Evolutionary conservation across 2,329 filamentous ascomycete species (phyloP).

Genomic region (Colletotrichum orchidophilum): DNA sequence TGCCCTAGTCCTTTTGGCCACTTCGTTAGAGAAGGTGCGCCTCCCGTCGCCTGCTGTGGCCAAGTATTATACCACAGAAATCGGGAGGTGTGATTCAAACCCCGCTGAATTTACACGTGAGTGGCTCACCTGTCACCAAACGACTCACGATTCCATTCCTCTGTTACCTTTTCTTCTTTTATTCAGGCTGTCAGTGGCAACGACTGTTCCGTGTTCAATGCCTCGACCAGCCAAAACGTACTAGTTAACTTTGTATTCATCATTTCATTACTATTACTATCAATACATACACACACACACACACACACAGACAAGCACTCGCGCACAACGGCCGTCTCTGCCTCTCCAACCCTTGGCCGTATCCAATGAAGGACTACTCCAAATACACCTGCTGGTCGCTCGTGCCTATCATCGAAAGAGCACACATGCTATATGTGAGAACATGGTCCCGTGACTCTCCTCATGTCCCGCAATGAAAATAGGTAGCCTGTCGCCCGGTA

Average conservation of each 20-base stretch:
- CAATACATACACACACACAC: slow-evolving; percentile 28
- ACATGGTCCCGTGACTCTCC: neutral
- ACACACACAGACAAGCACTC: slow-evolving; percentile 22
- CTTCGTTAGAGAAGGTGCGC: neutral
- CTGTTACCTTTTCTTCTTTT: neutral
- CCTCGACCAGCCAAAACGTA: neutral
- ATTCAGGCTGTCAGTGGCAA: neutral
- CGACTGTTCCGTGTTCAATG: neutral
- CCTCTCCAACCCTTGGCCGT: slow-evolving; percentile 4
- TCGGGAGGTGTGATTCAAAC: slow-evolving; percentile 1
- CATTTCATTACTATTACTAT: slow-evolving; percentile 34
- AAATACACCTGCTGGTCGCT: slow-evolving; percentile 1
- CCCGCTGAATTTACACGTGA: slow-evolving; percentile 10
- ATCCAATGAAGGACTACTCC: slow-evolving; percentile 25
- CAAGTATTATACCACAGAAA: neutral
- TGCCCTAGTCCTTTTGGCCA: neutral
- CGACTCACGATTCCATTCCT: neutral
- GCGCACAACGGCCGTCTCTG: neutral
- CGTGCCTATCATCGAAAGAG: neutral
- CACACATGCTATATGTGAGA: slow-evolving; percentile 16
- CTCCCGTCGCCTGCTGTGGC: neutral
- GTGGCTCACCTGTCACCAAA: slow-evolving; percentile 13
- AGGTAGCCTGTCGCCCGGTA: neutral
- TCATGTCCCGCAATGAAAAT: neutral
- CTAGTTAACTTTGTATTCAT: slow-evolving; percentile 15